Percentiles rank a stretch among this genome's conserved stretches.
phyloP scores from a whole-genome alignment of 208 protist genomes.

The Trypanosoma grayi region DNA sequence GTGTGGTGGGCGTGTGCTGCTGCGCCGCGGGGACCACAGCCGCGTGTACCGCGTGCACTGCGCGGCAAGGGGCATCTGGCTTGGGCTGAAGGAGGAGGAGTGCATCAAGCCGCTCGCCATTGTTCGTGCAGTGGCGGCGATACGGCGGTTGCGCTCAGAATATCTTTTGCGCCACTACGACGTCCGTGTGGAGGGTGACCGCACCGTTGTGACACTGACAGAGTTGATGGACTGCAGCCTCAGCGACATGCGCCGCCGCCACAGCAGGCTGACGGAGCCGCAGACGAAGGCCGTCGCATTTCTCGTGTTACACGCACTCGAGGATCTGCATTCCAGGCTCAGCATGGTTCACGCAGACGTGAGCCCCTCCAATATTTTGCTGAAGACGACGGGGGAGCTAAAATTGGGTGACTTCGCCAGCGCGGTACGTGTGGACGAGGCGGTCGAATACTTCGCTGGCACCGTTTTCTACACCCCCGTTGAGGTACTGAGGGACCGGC shows the following conservation, averaged over 20 bases:
- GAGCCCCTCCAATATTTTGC: slow-evolving; percentile 53
- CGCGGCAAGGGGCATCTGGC: slow-evolving; percentile 7
- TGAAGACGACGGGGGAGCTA: slow-evolving; percentile 11
- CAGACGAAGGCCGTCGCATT: slow-evolving; percentile 21
- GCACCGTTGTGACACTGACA: slow-evolving; percentile 37
- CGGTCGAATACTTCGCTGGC: slow-evolving; percentile 15
- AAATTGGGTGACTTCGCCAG: slow-evolving; percentile 21
- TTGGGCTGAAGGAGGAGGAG: slow-evolving; percentile 54
- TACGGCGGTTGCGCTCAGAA: slow-evolving; percentile 6
- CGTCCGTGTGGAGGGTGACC: slow-evolving; percentile 28
- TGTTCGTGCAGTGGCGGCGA: background rate
- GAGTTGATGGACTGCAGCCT: slow-evolving; percentile 33
- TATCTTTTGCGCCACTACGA: slow-evolving; percentile 41
- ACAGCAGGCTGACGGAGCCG: slow-evolving; percentile 7
- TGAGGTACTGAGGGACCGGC: slow-evolving; percentile 19
- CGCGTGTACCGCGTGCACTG: slow-evolving; percentile 40
- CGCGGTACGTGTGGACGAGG: background rate
- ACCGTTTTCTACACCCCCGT: slow-evolving; percentile 20
- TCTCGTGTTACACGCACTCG: slow-evolving; percentile 39
- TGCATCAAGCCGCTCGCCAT: background rate
- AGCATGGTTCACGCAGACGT: slow-evolving; percentile 58
- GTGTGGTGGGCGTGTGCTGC: slow-evolving; percentile 10
- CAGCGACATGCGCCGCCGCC: slow-evolving; percentile 19
- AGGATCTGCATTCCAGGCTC: slow-evolving; percentile 40
- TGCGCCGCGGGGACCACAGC: slow-evolving; percentile 25